Percentiles rank a stretch among this genome's conserved stretches.
Evolutionary conservation across 768 basidiomycete genomes (phyloP).

Genomic region (Hericium erinaceus): DNA sequence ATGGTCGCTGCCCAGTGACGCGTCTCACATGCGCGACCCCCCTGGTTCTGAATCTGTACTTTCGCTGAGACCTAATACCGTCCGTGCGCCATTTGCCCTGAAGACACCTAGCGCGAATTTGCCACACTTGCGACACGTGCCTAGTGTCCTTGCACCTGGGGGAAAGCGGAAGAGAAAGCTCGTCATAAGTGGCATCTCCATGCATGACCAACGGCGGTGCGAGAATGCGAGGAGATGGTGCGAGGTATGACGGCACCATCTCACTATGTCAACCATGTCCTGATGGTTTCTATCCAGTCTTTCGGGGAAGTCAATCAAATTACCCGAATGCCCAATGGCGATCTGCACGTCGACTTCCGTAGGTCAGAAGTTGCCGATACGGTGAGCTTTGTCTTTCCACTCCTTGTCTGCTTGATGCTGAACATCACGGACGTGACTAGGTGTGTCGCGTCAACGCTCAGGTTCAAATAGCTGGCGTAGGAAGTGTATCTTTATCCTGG

Average conservation of each 20-base stretch:
- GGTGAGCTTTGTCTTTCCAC: conserved; percentile 30
- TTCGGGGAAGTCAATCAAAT: conserved; percentile 75
- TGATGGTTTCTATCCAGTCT: conserved; percentile 6
- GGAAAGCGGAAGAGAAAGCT: conserved; percentile 51
- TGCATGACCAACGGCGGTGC: conserved; percentile 50
- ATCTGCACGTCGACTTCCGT: conserved; percentile 69
- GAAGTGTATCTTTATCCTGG: conserved; percentile 76
- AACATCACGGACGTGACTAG: conserved; percentile 26
- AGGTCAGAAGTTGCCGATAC: conserved; percentile 75
- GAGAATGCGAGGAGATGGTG: conserved; percentile 70
- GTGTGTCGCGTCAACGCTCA: conserved; percentile 73
- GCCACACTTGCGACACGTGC: conserved; percentile 13
- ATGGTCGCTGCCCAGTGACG: conserved; percentile 30
- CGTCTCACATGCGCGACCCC: conserved; percentile 31
- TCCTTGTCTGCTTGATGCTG: not conserved
- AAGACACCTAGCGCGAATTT: conserved; percentile 12
- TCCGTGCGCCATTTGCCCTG: conserved; percentile 25
- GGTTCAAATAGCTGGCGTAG: conserved; percentile 65
- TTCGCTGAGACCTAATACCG: conserved; percentile 18
- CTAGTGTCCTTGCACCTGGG: conserved; percentile 23
- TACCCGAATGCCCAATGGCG: conserved; percentile 64
- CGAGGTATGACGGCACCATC: conserved; percentile 36
- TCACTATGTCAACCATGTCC: conserved; percentile 3
- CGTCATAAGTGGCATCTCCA: conserved; percentile 59
- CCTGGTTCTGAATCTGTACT: conserved; percentile 18